Base-by-base conservation (phyloP, 1,139 yeast species). In the Scheffersomyces stambukii region DNA sequence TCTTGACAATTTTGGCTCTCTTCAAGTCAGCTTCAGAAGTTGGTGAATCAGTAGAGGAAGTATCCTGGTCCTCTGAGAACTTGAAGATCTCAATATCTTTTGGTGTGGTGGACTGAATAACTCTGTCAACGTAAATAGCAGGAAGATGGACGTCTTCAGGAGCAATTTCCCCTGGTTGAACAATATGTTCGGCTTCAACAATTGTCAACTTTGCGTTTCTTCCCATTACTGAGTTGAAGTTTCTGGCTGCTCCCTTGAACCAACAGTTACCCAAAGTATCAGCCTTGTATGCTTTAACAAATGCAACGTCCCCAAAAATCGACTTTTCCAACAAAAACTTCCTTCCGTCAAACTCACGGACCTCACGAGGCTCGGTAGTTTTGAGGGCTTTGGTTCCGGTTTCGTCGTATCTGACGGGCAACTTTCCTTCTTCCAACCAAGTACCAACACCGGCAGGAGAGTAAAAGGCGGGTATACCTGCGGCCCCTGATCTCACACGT, bases 121-220 rank as follows among this genome's bases (percentile, higher is more conserved):
- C 51, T 27, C 53, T 46, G 37, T 54, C 45, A 25, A 70, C 75
- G 37, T 66, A 66, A 29, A 69, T 54, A 3, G 67, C 65, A 5
- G 73, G 75, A 16, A 70, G 52, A 36, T 70, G 75, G 18, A 70
- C 65, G 35, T 64, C 64, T 34, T 66, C 69, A 1, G 75, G 65
- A 9, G 45, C 38, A 23, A 70, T 60, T 23, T 59, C 67, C 12
- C 76, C 76, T 4, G 64, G 59, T 37, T 65, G 61, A 16, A 70
- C 75, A 32, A 70, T 67, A 35, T 69, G 50, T 40, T 70, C 75
- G 16, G 75, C 76, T 50, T 70, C 76, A 4, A 68, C 75, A 32
- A 70, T 56, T 8, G 74, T 67, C 24, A 60, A 40, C 30, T 54
- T 59, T 9, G 72, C 74, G 20, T 67, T 68, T 31, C 67, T 54